These are phyloP conservation scores for Melanogaster broomeanus DNA, from an alignment of 768 basidiomycete species.

Conservation along the genomic window DNA sequence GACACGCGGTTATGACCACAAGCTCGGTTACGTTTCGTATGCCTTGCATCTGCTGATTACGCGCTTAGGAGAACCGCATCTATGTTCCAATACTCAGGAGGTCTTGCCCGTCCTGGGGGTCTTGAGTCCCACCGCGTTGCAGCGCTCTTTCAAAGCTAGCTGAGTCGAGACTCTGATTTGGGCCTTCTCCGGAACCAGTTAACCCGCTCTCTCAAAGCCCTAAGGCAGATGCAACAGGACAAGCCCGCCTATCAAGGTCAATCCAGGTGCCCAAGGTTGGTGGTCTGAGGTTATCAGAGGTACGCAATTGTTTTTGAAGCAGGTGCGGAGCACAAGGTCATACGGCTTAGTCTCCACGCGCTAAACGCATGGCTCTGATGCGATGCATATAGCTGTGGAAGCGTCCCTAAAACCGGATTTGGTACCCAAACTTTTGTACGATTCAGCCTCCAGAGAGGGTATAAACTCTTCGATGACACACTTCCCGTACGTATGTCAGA, in stretches of 20 bases:
- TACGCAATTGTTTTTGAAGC: conserved; percentile 78
- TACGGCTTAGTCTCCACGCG: conserved; percentile 19
- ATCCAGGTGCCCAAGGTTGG: conserved; percentile 58
- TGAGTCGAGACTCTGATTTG: no score
- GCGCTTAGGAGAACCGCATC: conserved; percentile 67
- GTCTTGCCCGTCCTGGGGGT: conserved; percentile 70
- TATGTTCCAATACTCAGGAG: conserved; percentile 60
- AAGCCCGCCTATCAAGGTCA: conserved; percentile 53
- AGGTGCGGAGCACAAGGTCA: conserved; percentile 62
- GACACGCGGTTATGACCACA: conserved; percentile 31
- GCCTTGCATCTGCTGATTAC: conserved; percentile 71
- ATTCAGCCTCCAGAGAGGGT: conserved; percentile 76
- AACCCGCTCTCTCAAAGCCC: conserved; percentile 38
- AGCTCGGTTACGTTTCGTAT: conserved; percentile 79
- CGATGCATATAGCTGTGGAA: conserved; percentile 50
- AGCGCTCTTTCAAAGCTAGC: conserved; percentile 62
- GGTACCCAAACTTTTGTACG: conserved; percentile 60
- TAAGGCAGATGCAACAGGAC: conserved; percentile 55
- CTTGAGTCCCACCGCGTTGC: conserved; percentile 53
- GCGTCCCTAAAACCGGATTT: conserved; percentile 53
- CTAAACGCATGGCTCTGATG: conserved; percentile 19
- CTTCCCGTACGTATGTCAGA: conserved; percentile 43
- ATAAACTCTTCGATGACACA: conserved; percentile 57
- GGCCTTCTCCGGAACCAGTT: no score
- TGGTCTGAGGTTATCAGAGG: conserved; percentile 77